Percentiles rank a stretch among this genome's conserved stretches.
phyloP scores from a whole-genome alignment of 768 basidiomycete species.

The Boletus huronensis region DNA sequence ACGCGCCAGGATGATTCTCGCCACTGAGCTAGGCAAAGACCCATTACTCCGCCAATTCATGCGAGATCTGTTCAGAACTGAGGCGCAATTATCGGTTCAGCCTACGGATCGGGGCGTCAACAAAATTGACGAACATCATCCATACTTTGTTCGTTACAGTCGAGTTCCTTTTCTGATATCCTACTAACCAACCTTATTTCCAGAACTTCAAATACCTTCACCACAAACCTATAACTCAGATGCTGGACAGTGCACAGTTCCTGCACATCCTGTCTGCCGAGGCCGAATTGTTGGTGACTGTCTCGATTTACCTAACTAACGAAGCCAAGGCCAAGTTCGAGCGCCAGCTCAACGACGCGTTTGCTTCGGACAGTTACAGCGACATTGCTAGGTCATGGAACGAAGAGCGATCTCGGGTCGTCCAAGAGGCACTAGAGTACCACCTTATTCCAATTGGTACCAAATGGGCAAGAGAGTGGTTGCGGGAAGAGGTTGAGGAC shows the following conservation, averaged over 20 bases:
- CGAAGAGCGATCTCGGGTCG: conserved; percentile 70
- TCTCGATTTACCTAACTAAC: conserved; percentile 64
- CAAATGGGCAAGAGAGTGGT: conserved; percentile 88
- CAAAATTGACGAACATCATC: conserved; percentile 74
- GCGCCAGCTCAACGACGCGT: conserved; percentile 72
- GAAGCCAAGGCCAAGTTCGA: conserved; percentile 66
- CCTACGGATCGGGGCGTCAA: conserved; percentile 84
- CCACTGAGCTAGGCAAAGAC: conserved; percentile 90
- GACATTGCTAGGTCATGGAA: conserved; percentile 92
- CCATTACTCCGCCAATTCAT: conserved; percentile 79
- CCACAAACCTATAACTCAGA: conserved; percentile 68
- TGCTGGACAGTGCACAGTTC: conserved; percentile 76
- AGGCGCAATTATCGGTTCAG: conserved; percentile 71
- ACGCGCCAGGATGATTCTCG: conserved; percentile 77
- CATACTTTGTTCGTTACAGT: conserved; percentile 56
- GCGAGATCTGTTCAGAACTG: conserved; percentile 68
- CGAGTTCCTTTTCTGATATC: background rate
- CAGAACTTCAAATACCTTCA: conserved; percentile 95
- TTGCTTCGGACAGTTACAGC: conserved; percentile 79
- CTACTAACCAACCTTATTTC: conserved; percentile 4
- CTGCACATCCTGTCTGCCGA: conserved; percentile 90
- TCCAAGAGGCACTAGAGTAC: conserved; percentile 74
- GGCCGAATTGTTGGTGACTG: conserved; percentile 78
- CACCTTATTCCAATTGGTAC: conserved; percentile 79
- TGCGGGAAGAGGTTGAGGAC: conserved; percentile 90